phyloP scores from a whole-genome alignment of 2,329 filamentous ascomycete genomes.

The Trichophaea hybrida region DNA sequence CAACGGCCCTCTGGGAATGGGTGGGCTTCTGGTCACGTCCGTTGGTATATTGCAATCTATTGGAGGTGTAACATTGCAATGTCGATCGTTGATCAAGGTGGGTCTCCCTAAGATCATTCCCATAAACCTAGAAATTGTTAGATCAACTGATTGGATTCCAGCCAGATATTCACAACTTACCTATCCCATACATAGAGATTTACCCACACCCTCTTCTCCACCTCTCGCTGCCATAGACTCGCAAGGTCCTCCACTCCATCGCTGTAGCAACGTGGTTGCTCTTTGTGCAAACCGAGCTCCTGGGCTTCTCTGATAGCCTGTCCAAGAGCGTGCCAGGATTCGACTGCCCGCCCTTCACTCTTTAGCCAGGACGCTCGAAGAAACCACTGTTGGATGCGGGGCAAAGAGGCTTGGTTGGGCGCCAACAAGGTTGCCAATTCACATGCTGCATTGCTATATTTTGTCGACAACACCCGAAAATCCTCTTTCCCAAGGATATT shows the following conservation, averaged over 20 bases:
- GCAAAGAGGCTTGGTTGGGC: conserved; percentile 42
- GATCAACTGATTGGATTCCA: not conserved
- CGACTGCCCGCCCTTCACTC: conserved; percentile 44
- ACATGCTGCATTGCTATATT: conserved; percentile 46
- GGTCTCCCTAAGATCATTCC: conserved; percentile 36
- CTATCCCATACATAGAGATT: conserved; percentile 37
- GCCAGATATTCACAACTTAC: conserved; percentile 4
- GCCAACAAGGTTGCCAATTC: conserved; percentile 42
- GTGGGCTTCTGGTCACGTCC: conserved; percentile 37
- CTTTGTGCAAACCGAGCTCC: conserved; percentile 45
- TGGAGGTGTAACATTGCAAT: conserved; percentile 38
- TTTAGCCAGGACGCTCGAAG: conserved; percentile 44
- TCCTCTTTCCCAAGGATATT: conserved; percentile 47
- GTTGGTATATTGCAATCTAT: conserved; percentile 40
- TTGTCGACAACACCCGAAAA: conserved; percentile 45
- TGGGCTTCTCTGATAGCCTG: conserved; percentile 47
- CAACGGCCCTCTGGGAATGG: conserved; percentile 34
- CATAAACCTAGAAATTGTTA: conserved; percentile 25
- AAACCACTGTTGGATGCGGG: conserved; percentile 45
- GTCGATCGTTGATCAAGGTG: conserved; percentile 41
- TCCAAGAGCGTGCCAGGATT: conserved; percentile 38
- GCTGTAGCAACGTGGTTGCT: conserved; percentile 28
- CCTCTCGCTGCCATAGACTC: conserved; percentile 45
- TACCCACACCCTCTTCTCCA: conserved; percentile 43
- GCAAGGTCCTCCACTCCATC: conserved; percentile 39